These are phyloP conservation scores for Mycena floridula DNA, from an alignment of 768 basidiomycete genomes.

Conservation along the genomic window DNA sequence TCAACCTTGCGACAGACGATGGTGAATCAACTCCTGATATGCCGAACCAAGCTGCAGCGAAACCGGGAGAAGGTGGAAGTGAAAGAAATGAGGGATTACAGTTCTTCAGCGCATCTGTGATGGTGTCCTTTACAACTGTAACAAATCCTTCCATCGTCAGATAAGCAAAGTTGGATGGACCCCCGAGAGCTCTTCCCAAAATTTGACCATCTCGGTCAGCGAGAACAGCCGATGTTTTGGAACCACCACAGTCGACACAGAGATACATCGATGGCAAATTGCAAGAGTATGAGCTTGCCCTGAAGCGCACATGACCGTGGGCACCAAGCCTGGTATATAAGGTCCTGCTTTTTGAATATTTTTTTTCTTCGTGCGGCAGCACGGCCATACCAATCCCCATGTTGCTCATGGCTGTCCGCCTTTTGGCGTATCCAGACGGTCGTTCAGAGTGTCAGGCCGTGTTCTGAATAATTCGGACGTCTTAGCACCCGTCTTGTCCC, in stretches of 20 bases:
- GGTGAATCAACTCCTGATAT: slow-evolving; percentile 79
- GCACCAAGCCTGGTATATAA: slow-evolving; percentile 3
- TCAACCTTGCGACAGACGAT: slow-evolving; percentile 50
- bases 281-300: too few relatives aligned
- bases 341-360: slow-evolving; percentile 11
- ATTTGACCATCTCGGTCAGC: slow-evolving; percentile 50
- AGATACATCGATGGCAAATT: slow-evolving; percentile 69
- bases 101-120: slow-evolving; percentile 47
- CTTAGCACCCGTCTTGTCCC: slow-evolving; percentile 74
- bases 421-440: slow-evolving; percentile 46
- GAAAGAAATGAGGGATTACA: slow-evolving; percentile 33
- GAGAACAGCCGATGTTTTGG: slow-evolving; percentile 79
- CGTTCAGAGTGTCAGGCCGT: slow-evolving; percentile 90
- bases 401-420: slow-evolving; percentile 78
- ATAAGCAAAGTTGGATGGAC: slow-evolving; percentile 85
- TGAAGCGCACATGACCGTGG: too few relatives aligned
- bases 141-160: slow-evolving; percentile 60
- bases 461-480: slow-evolving; percentile 70
- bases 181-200: slow-evolving; percentile 61
- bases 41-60: slow-evolving; percentile 78
- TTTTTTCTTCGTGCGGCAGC: slow-evolving; percentile 68
- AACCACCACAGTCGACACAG: slow-evolving; percentile 85
- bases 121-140: slow-evolving; percentile 41
- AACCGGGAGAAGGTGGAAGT: slow-evolving; percentile 27
- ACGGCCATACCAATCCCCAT: slow-evolving; percentile 71